Percentiles rank a stretch among this genome's conserved stretches.
These are phyloP conservation scores for Candida ascalaphidarum DNA, from an alignment of 805 yeast genomes.

Conservation along the genomic window DNA sequence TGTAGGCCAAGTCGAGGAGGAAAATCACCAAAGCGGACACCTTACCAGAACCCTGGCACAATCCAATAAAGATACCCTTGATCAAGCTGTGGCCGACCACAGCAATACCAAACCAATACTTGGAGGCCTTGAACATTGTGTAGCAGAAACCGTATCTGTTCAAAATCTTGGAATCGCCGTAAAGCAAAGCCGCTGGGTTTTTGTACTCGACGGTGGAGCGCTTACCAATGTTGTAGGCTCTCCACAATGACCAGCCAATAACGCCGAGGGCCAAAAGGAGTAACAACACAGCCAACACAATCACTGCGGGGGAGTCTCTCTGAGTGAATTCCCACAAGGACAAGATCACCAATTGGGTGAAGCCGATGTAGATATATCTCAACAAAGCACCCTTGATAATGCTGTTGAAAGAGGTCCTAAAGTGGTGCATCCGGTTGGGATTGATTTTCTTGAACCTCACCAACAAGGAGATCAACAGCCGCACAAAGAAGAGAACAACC, in stretches of 20 bases:
- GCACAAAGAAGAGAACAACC: conserved; percentile 47
- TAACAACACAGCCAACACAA: conserved; percentile 70
- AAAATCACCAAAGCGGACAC: conserved; percentile 73
- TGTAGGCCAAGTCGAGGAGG: conserved; percentile 65
- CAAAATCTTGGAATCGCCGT: conserved; percentile 66
- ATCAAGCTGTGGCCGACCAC: conserved; percentile 51
- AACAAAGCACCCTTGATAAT: conserved; percentile 73
- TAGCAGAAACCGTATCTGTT: conserved; percentile 83
- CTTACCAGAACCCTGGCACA: conserved; percentile 75
- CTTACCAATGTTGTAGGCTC: conserved; percentile 56
- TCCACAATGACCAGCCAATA: conserved; percentile 56
- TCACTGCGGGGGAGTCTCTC: conserved; percentile 81
- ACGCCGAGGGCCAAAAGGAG: conserved; percentile 53
- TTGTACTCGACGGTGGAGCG: conserved; percentile 50
- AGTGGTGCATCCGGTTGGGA: conserved; percentile 37
- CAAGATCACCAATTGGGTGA: conserved; percentile 69
- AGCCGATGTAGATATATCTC: conserved; percentile 77
- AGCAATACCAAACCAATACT: conserved; percentile 77
- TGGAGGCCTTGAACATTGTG: conserved; percentile 76
- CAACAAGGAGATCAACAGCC: conserved; percentile 40
- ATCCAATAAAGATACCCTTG: conserved; percentile 66
- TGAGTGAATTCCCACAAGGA: conserved; percentile 83
- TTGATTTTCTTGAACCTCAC: conserved; percentile 42
- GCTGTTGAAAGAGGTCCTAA: conserved; percentile 46
- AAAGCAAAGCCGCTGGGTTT: conserved; percentile 82